These are phyloP conservation scores for Martiniozyma asiatica DNA, from an alignment of 1,139 yeast species.

Conservation along the genomic window DNA sequence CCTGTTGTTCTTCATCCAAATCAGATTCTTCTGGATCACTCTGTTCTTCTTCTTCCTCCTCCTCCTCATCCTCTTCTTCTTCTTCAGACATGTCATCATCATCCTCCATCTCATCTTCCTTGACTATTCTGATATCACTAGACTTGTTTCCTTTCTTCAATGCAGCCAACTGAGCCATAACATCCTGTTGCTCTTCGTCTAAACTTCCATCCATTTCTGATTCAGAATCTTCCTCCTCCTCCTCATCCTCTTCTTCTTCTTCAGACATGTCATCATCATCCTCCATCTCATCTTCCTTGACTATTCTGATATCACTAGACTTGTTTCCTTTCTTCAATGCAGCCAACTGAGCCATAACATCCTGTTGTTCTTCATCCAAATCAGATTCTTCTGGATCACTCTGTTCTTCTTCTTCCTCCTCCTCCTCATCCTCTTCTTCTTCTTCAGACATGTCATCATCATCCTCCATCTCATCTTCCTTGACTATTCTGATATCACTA, in stretches of 20 bases:
- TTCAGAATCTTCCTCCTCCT: slow-evolving; percentile 3
- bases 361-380: slow-evolving; percentile 9
- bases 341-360: slow-evolving; percentile 8
- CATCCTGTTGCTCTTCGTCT: slow-evolving; percentile 12
- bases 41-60: slow-evolving; percentile 10
- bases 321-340: slow-evolving; percentile 8
- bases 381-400: too few relatives aligned
- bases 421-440: slow-evolving; percentile 4
- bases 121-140: slow-evolving; percentile 11
- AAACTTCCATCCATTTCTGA: slow-evolving; percentile 4
- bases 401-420: slow-evolving; percentile 6
- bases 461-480: slow-evolving; percentile 17
- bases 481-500: too few relatives aligned
- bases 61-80: slow-evolving; percentile 7
- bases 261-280: slow-evolving; percentile 18
- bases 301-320: slow-evolving; percentile 12
- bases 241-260: slow-evolving; percentile 9
- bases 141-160: slow-evolving; percentile 9
- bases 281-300: slow-evolving; percentile 16
- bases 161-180: slow-evolving; percentile 9
- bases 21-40: slow-evolving; percentile 6
- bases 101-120: slow-evolving; percentile 17
- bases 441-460: slow-evolving; percentile 6
- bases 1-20: slow-evolving; percentile 5
- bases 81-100: slow-evolving; percentile 12